A percentile compares a stretch with the other conserved stretches of the same genome.
Conservation (phyloP, 2,329 filamentous ascomycete species). For the Dactylellina cionopaga region DNA sequence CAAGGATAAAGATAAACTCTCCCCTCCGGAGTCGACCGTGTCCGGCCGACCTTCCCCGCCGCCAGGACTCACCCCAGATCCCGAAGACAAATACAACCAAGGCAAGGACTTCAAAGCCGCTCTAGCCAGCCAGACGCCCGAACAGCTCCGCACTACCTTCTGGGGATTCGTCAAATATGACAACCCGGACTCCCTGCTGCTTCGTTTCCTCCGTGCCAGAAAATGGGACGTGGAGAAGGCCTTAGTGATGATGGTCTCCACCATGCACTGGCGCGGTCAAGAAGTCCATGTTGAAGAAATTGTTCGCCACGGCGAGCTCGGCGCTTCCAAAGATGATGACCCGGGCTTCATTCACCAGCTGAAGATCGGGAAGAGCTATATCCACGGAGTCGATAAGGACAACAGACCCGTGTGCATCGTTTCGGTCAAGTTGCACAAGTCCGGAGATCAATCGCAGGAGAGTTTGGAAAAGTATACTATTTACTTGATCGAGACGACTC, state of each 20-base stretch:
- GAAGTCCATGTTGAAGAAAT: conserved; percentile 91
- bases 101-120: conserved; percentile 86
- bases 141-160: conserved; percentile 80
- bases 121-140: conserved; percentile 78
- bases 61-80: conserved; percentile 62
- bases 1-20: conserved; percentile 28
- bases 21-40: conserved; percentile 9
- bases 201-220: conserved; percentile 85
- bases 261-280: conserved; percentile 86
- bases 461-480: conserved; percentile 90
- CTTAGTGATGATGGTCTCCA: conserved; percentile 91
- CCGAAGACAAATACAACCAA: conserved; percentile 92
- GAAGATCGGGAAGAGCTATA: conserved; percentile 89
- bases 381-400: conserved; percentile 85
- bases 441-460: conserved; percentile 82
- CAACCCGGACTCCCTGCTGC: conserved; percentile 83
- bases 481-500: conserved; percentile 92
- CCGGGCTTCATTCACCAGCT: conserved; percentile 82
- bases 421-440: conserved; percentile 80
- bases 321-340: conserved; percentile 71
- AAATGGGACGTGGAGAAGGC: conserved; percentile 97
- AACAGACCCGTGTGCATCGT: conserved; percentile 89
- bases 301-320: conserved; percentile 77
- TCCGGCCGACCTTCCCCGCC: conserved; percentile 57
- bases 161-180: conserved; percentile 84